These are phyloP conservation scores for Paraphaeosphaeria sporulosa DNA, from an alignment of 2,329 filamentous ascomycete species.

Conservation along the genomic window DNA sequence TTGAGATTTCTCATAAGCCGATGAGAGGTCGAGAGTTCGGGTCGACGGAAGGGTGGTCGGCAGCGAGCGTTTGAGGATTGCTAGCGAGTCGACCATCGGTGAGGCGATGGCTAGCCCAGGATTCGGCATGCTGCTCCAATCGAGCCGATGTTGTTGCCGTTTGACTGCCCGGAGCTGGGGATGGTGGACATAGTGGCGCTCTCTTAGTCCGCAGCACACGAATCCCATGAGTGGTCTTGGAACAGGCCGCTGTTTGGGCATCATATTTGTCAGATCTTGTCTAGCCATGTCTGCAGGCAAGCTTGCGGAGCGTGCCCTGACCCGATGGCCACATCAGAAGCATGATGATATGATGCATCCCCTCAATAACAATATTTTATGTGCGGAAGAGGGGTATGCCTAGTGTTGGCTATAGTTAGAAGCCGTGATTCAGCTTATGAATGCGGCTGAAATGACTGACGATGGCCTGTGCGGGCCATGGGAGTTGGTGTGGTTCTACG, in stretches of 20 bases:
- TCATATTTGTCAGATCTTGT: background rate
- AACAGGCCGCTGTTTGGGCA: background rate
- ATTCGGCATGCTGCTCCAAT: background rate
- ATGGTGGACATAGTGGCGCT: background rate
- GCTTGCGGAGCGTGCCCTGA: background rate
- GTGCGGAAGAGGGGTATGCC: background rate
- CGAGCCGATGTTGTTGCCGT: too few relatives aligned
- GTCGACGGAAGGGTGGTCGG: too few relatives aligned
- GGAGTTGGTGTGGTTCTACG: background rate
- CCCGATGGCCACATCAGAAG: background rate
- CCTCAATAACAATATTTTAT: background rate
- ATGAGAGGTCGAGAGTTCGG: too few relatives aligned
- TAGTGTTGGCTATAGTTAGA: background rate
- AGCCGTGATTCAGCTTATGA: background rate
- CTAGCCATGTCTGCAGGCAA: background rate
- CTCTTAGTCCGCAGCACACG: background rate
- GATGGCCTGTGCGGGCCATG: conserved; percentile 1
- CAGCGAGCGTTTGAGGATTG: too few relatives aligned
- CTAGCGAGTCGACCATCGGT: too few relatives aligned
- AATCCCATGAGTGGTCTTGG: background rate
- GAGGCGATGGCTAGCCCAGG: background rate
- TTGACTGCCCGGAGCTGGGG: background rate
- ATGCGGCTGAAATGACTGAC: conserved; percentile 1
- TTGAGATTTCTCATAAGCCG: background rate
- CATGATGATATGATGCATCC: background rate